Conservation (phyloP, 2,329 filamentous ascomycete genomes). For the Arthrocladium fulminans region DNA sequence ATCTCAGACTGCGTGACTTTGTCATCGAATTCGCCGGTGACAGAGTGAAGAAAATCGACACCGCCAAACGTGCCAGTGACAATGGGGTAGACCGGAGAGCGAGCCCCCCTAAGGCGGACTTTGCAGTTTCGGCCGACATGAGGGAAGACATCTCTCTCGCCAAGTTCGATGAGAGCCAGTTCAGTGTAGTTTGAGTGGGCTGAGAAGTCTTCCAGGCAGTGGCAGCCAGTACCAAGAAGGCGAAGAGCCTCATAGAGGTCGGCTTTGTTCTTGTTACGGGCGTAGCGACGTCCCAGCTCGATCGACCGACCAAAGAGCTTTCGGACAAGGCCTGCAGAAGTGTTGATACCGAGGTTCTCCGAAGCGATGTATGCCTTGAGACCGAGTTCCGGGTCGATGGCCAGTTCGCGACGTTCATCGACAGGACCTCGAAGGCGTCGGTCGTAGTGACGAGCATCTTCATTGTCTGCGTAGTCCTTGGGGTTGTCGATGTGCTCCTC, state of each 20-base stretch:
- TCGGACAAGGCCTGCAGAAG: constrained; percentile 68
- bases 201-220: constrained; percentile 86
- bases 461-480: constrained; percentile 80
- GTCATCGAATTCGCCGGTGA: constrained; percentile 70
- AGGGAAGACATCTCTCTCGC: constrained; percentile 72
- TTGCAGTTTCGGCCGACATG: constrained; percentile 71
- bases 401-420: constrained; percentile 68
- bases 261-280: constrained; percentile 54
- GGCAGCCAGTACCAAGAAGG: constrained; percentile 75
- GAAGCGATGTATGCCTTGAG: constrained; percentile 94
- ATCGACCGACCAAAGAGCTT: constrained; percentile 65
- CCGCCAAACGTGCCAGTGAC: constrained; percentile 91
- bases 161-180: constrained; percentile 77
- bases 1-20: constrained; percentile 89
- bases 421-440: constrained; percentile 70
- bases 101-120: constrained; percentile 59
- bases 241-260: constrained; percentile 82
- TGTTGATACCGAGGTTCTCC: constrained; percentile 68
- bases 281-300: constrained; percentile 69
- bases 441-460: constrained; percentile 77
- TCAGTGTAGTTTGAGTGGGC: constrained; percentile 93
- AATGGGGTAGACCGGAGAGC: constrained; percentile 63
- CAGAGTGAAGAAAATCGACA: constrained; percentile 87
- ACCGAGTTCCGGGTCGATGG: constrained; percentile 64
- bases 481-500: constrained; percentile 75